Conservation (phyloP, 768 basidiomycete species). For the Trametes maxima region DNA sequence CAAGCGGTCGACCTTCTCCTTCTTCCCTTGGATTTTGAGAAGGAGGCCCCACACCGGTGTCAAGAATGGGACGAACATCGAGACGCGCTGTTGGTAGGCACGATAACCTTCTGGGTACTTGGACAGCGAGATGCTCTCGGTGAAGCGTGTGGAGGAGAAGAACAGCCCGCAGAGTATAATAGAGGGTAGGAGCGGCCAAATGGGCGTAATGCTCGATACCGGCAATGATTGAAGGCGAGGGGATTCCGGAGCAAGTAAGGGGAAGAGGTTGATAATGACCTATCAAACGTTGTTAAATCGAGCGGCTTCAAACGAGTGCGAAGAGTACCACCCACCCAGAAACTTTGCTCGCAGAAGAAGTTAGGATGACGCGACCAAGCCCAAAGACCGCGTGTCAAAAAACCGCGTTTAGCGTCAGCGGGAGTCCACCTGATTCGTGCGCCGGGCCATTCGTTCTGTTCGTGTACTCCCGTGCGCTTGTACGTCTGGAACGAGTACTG, state of each 20-base stretch:
- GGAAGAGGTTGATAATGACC: slow-evolving; percentile 72
- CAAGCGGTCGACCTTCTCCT: slow-evolving; percentile 40
- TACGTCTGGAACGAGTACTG: slow-evolving; percentile 84
- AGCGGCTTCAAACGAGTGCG: neutral
- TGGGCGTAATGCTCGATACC: slow-evolving; percentile 29
- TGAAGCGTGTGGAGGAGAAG: slow-evolving; percentile 73
- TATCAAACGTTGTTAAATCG: slow-evolving; percentile 29
- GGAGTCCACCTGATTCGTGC: slow-evolving; percentile 68
- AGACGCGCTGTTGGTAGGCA: slow-evolving; percentile 76
- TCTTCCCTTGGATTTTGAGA: slow-evolving; percentile 42
- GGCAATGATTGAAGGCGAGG: slow-evolving; percentile 28
- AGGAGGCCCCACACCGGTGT: slow-evolving; percentile 49
- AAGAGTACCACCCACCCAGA: slow-evolving; percentile 61
- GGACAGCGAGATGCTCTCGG: slow-evolving; percentile 73
- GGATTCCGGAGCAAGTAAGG: slow-evolving; percentile 50
- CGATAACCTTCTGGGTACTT: slow-evolving; percentile 77
- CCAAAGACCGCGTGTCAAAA: slow-evolving; percentile 85
- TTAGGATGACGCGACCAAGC: slow-evolving; percentile 90
- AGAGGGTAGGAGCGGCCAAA: slow-evolving; percentile 53
- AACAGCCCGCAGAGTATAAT: slow-evolving; percentile 71
- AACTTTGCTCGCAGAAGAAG: slow-evolving; percentile 85
- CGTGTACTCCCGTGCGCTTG: slow-evolving; percentile 56
- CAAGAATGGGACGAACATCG: slow-evolving; percentile 67
- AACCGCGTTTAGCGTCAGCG: slow-evolving; percentile 75
- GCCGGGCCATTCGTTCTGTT: slow-evolving; percentile 61